Evolutionary conservation across 352 stramenopile species (phyloP), one percentile per base, ranked within the genome.

Genomic region (Blastocystis sp.): DNA sequence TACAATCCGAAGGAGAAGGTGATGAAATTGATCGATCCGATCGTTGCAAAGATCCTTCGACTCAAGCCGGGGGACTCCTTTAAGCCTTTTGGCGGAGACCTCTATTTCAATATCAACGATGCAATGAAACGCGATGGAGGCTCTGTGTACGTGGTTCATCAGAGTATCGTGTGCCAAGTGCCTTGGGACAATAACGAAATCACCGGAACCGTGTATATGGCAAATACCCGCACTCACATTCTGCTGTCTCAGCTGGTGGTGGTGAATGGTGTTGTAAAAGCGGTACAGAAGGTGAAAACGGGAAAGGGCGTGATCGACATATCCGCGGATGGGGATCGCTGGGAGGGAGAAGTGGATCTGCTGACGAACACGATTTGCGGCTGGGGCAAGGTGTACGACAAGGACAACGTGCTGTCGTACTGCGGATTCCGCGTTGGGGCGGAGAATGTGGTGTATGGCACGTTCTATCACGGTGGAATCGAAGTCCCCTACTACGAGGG

Each of bases 331-430:
- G 64, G 42, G 11, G 34, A 74, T 52, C 42, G 28, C 7, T 74
- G 64, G 64, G 64, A 74, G 45, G 64, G 64, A 11, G 34, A n/a
- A 19, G 52, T 68, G 48, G 64, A 74, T 74, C 21, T 48, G 14
- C 34, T 52, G 64, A 52, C 14, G 1, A 21, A 48, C 42, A 14
- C 21, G 21, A 34, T 42, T 24, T 74, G 34, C 45, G 64, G 64
- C 42, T 74, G 64, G 64, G 64, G 64, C 40, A 28, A 74, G 42
- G 64, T 74, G n/a, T 74, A 52, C 42, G 64, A 74, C 42, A 54
- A 9, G 21, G 7, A 38, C 17, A 74, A 74, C 9, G 24, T 24
- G 14, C 34, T 74, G 28, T 19, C 45, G 34, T 74, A 74, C 45
- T 10, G 34, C 14, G 64, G 64, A 24, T 74, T 74, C 42, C 21